Percentiles rank a stretch among this genome's conserved stretches.
phyloP scores from a whole-genome alignment of 1,139 yeast species.

The Arxiozyma telluris region DNA sequence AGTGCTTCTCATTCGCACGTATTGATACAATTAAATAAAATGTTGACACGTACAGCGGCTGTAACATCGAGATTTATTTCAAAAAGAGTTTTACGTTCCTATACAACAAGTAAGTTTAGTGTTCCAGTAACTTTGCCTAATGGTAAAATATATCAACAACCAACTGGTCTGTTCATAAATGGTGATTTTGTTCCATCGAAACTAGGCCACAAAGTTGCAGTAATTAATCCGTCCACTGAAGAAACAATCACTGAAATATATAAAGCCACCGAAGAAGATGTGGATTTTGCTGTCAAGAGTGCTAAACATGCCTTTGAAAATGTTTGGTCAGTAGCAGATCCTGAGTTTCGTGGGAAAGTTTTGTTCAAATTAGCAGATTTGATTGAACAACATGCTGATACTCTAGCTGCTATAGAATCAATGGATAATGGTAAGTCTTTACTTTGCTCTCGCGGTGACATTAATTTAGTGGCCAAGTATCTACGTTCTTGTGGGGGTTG shows the following conservation, averaged over 20 bases:
- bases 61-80: conserved; percentile 6
- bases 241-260: conserved; percentile 38
- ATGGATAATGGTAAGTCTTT: conserved; percentile 70
- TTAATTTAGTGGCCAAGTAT: conserved; percentile 47
- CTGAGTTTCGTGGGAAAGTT: conserved; percentile 44
- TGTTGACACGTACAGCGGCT: conserved; percentile 15
- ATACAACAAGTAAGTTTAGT: conserved; percentile 36
- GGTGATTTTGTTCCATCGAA: conserved; percentile 39
- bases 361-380: conserved; percentile 54
- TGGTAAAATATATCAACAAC: conserved; percentile 43
- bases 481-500: conserved; percentile 67
- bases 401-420: conserved; percentile 51
- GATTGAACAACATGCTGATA: conserved; percentile 47
- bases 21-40: not conserved
- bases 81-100: conserved; percentile 16
- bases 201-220: conserved; percentile 36
- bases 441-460: conserved; percentile 45
- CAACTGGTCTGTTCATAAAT: conserved; percentile 44
- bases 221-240: conserved; percentile 40
- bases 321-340: conserved; percentile 37
- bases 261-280: conserved; percentile 41
- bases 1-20: not conserved
- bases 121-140: conserved; percentile 46
- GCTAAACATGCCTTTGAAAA: conserved; percentile 38
- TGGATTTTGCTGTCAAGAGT: conserved; percentile 39